Conservation (phyloP, 2,329 filamentous ascomycete genomes). For the Xylaria sp. region DNA sequence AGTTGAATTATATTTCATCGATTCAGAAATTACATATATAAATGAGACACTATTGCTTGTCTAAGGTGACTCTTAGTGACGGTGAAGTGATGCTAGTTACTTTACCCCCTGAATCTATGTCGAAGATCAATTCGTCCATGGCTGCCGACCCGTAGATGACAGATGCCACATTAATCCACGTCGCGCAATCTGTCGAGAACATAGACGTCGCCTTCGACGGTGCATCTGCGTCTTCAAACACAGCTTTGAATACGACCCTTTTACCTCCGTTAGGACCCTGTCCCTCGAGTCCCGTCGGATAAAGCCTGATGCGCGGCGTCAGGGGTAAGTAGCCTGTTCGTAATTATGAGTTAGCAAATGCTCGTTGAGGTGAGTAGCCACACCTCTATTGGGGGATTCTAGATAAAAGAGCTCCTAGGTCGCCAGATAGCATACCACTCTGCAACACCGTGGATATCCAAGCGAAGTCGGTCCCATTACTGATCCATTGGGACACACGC, state of each 20-base stretch:
- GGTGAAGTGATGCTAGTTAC: conserved; percentile 45
- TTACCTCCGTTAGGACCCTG: conserved; percentile 42
- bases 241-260: conserved; percentile 48
- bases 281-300: conserved; percentile 48
- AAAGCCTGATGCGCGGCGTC: conserved; percentile 48
- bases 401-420: neutral
- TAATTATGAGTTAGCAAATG: neutral
- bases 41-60: conserved; percentile 35
- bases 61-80: conserved; percentile 45
- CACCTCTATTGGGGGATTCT: neutral
- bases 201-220: conserved; percentile 42
- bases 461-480: conserved; percentile 50
- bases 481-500: conserved; percentile 48
- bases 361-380: neutral
- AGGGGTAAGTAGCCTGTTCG: conserved; percentile 40
- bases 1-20: too few species aligned
- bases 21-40: too few species aligned
- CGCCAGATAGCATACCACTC: conserved; percentile 28
- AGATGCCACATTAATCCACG: conserved; percentile 47
- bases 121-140: conserved; percentile 47
- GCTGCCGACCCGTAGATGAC: conserved; percentile 46
- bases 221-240: conserved; percentile 49
- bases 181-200: conserved; percentile 52
- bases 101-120: conserved; percentile 42
- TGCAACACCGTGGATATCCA: conserved; percentile 43